phyloP scores from a whole-genome alignment of 1,284 basidiomycete species.

The Austroboletus rostrupii region DNA sequence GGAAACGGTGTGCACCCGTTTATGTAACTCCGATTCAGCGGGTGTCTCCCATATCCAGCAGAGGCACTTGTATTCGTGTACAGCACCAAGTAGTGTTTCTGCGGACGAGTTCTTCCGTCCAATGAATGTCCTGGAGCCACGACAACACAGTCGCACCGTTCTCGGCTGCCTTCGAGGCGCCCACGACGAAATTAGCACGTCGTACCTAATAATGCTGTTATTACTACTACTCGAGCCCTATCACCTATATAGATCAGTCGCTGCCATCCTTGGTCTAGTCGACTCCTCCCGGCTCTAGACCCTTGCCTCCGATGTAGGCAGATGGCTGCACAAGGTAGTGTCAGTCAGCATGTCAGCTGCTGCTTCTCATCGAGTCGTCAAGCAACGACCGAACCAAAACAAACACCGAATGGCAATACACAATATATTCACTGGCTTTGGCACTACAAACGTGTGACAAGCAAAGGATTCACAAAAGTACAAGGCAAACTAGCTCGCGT shows the following conservation, averaged over 20 bases:
- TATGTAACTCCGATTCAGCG: conserved; percentile 1
- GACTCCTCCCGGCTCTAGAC: not conserved
- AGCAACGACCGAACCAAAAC: not conserved
- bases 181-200: not conserved
- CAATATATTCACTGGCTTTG: too few species aligned
- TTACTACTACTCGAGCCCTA: not conserved
- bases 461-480: conserved; percentile 4
- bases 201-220: not conserved
- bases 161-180: not conserved
- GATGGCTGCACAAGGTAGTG: conserved; percentile 10
- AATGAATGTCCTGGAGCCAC: not conserved
- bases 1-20: not conserved
- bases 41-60: not conserved
- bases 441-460: too few species aligned
- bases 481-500: not conserved
- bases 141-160: not conserved
- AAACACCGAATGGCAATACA: too few species aligned
- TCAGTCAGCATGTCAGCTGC: not conserved
- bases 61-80: not conserved
- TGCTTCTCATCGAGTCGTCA: not conserved
- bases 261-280: not conserved
- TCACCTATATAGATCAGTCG: not conserved
- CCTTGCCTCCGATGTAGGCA: conserved; percentile 26
- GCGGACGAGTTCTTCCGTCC: not conserved
- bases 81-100: not conserved